Evolutionary conservation across 2,329 filamentous ascomycete species (phyloP), one percentile per base, ranked within the genome.

Genomic region (Metarhizium anisopliae): DNA sequence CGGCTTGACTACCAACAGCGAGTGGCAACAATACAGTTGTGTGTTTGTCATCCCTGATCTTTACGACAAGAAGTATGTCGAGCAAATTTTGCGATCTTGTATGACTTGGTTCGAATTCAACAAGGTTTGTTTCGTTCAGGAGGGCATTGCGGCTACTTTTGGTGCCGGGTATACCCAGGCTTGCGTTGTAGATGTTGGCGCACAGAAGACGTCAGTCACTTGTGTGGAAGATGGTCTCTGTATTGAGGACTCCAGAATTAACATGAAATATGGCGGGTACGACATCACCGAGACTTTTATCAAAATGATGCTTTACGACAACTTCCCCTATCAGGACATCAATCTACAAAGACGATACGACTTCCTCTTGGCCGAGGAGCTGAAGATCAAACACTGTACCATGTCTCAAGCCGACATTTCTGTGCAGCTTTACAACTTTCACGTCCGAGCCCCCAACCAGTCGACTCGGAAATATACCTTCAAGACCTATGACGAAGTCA

Each of bases 41-140:
- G 92, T 96, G n/a, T 90, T 97, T 66, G 86, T 99, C 60, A 95
- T 99, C 50, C 94, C 94, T 0, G 94, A 99, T 68, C 78, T 99
- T 10, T 99, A 97, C 72, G 94, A 99, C 73, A 95, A 95, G 70
- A 84, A 83, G 52, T 95, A 96, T 61, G 90, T 97, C 18, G 90
- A 90, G 52, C 85, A 88, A 67, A 76, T 95, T 10, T 77, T 99
- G 47, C 86, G 92, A 55, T 89, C 94, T 58, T 84, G 93, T 63
- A 87, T 97, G 76, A 86, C 83, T 51, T 92, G 93, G 73, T 94
- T 96, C 66, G 87, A 91, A 56, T 96, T 99, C 68, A 87, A 83
- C 60, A 85, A 87, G 55, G 85, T 96, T 51, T 95, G 89, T 68
- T 95, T 99, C 67, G 91, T 97, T 57, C 94, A 99, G 70, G 94